Percentiles rank a stretch among this genome's conserved stretches.
These are phyloP conservation scores for Annona cherimola DNA, from an alignment of 164 flowering plant species.

Conservation along the genomic window DNA sequence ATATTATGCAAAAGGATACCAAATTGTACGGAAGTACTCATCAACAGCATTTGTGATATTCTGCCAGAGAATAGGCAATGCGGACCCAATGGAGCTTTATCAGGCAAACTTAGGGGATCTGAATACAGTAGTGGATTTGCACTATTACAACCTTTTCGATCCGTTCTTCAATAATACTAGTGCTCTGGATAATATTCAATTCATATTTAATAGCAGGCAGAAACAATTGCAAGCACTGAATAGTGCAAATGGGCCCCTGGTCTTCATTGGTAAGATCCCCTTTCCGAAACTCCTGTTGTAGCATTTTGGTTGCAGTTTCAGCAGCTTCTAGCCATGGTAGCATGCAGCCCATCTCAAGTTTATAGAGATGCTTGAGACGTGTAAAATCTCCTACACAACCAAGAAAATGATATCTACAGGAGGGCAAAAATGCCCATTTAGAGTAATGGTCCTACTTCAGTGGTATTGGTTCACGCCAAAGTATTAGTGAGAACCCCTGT, in stretches of 20 bases:
- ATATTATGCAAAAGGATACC: slow-evolving; percentile 68
- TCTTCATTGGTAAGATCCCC: slow-evolving; percentile 57
- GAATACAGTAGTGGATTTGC: slow-evolving; percentile 77
- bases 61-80: slow-evolving; percentile 88
- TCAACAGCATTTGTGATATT: slow-evolving; percentile 62
- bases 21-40: slow-evolving; percentile 67
- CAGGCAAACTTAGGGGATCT: slow-evolving; percentile 54
- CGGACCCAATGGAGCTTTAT: slow-evolving; percentile 75
- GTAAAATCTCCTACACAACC: not conserved
- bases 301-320: not conserved
- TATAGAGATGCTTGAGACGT: not conserved
- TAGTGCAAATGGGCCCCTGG: slow-evolving; percentile 68
- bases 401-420: not conserved
- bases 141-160: slow-evolving; percentile 82
- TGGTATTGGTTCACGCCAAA: no score
- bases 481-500: no score
- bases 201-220: slow-evolving; percentile 57
- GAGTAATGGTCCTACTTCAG: no score
- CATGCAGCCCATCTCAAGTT: not conserved
- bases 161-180: slow-evolving; percentile 54
- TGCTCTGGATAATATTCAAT: slow-evolving; percentile 48
- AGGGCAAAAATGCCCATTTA: no score
- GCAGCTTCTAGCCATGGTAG: not conserved
- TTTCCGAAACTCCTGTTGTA: not conserved
- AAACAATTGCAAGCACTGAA: slow-evolving; percentile 53